A percentile compares a stretch with the other conserved stretches of the same genome.
phyloP scores from a whole-genome alignment of 106 monocot genomes.

The Dioscorea dumetorum region DNA sequence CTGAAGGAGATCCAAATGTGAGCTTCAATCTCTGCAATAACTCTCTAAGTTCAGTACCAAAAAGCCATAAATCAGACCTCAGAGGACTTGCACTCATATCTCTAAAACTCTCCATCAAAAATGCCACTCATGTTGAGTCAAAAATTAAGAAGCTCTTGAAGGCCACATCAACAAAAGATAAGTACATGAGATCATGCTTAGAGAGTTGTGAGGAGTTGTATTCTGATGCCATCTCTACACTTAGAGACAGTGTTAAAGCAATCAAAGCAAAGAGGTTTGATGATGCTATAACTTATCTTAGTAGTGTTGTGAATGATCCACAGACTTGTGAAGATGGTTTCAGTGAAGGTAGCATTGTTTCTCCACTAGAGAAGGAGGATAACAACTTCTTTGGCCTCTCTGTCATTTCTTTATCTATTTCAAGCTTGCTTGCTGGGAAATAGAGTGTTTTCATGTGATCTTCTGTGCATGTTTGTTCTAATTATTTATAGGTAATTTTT shows the following conservation, averaged over 20 bases:
- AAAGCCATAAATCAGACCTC: neutral
- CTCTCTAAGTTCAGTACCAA: neutral
- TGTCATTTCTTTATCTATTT: conserved; percentile 9
- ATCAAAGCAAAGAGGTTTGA: neutral
- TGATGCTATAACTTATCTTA: conserved; percentile 16
- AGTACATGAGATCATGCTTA: neutral
- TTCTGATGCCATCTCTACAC: neutral
- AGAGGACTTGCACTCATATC: conserved; percentile 8
- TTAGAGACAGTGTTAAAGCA: neutral
- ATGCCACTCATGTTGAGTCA: conserved; percentile 9
- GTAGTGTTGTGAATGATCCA: conserved; percentile 6
- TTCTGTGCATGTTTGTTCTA: neutral
- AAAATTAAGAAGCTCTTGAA: neutral
- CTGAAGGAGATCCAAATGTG: conserved; percentile 8
- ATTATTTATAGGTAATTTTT: neutral
- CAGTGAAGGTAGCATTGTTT: conserved; percentile 7
- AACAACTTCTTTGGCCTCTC: conserved; percentile 8
- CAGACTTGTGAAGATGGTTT: conserved; percentile 20
- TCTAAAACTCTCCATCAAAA: neutral
- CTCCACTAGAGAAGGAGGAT: conserved; percentile 10
- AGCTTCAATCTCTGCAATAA: conserved; percentile 8
- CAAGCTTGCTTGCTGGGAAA: neutral
- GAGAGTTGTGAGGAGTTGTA: conserved; percentile 16
- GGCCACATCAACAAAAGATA: neutral
- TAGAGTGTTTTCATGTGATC: too few relatives aligned